Evolutionary conservation across 208 protist species (phyloP).

Genomic region (Histomonas meleagridis): DNA sequence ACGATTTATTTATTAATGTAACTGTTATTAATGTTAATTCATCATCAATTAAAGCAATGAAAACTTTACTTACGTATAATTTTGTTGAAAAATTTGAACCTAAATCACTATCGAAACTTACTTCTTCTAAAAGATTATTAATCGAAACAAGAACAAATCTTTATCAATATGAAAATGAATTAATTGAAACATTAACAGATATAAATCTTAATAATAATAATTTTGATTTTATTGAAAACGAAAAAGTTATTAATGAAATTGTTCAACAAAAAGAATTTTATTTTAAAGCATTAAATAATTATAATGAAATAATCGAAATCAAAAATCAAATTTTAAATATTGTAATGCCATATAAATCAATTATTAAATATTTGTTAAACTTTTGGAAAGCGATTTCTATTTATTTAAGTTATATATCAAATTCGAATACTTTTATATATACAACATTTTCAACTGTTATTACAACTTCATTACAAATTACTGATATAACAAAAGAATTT

Average conservation of each 20-base stretch:
- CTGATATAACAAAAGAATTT: not conserved
- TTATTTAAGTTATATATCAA: not conserved
- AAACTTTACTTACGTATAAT: not conserved
- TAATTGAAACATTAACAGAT: not conserved
- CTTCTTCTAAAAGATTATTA: too few species aligned
- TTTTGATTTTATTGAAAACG: not conserved
- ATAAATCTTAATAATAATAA: not conserved
- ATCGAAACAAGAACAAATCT: not conserved
- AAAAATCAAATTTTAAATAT: not conserved
- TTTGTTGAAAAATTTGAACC: conserved; percentile 17
- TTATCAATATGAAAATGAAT: not conserved
- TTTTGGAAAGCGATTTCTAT: not conserved
- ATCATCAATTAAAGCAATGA: not conserved
- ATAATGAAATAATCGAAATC: not conserved
- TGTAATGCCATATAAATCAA: not conserved
- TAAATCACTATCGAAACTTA: not conserved
- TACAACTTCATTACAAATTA: not conserved
- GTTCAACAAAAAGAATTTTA: not conserved
- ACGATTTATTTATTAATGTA: not conserved
- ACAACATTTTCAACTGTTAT: not conserved
- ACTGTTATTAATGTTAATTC: not conserved
- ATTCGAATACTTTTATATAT: not conserved
- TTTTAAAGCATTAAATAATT: not conserved
- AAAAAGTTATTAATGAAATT: not conserved
- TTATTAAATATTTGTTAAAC: not conserved